These are phyloP conservation scores for Galeopsis tetrahit DNA, from an alignment of 257 asterid species.

Conservation along the genomic window DNA sequence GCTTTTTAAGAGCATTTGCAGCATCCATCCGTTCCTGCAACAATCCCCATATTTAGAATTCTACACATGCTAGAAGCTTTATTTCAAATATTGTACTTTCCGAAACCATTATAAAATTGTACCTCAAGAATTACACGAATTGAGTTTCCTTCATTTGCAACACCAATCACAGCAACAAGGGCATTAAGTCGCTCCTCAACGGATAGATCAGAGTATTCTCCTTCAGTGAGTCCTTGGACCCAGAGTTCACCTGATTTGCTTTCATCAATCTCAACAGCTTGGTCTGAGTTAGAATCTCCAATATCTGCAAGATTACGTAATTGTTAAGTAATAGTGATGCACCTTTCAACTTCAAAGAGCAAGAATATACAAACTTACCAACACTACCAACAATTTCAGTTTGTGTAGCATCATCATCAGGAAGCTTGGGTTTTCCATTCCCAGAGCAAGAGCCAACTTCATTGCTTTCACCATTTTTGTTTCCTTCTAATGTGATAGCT, in stretches of 20 bases:
- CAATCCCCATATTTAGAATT: constrained; percentile 33
- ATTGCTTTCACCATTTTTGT: constrained; percentile 48
- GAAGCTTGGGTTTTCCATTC: constrained; percentile 51
- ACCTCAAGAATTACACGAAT: constrained; percentile 82
- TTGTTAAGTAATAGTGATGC: constrained; percentile 24
- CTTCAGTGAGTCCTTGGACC: constrained; percentile 96
- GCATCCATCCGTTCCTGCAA: constrained; percentile 97
- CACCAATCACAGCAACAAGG: constrained; percentile 78
- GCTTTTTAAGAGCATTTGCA: constrained; percentile 85
- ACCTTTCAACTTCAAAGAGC: constrained; percentile 20
- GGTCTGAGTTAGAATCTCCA: constrained; percentile 48
- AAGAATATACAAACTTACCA: constrained; percentile 48
- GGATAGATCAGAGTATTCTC: constrained; percentile 90
- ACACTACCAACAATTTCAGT: constrained; percentile 44
- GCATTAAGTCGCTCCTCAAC: constrained; percentile 98
- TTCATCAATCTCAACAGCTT: constrained; percentile 88
- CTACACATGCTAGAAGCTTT: constrained; percentile 17
- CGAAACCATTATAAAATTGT: constrained; percentile 14
- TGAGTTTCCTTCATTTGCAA: constrained; percentile 97
- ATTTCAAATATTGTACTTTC: constrained; percentile 16
- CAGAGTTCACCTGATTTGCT: constrained; percentile 88
- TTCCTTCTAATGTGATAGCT: constrained; percentile 59
- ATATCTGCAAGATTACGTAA: constrained; percentile 45
- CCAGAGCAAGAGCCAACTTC: constrained; percentile 50
- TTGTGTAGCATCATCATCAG: constrained; percentile 46